These are phyloP conservation scores for Aspergillus melleus DNA, from an alignment of 2,329 filamentous ascomycete species.

Conservation along the genomic window DNA sequence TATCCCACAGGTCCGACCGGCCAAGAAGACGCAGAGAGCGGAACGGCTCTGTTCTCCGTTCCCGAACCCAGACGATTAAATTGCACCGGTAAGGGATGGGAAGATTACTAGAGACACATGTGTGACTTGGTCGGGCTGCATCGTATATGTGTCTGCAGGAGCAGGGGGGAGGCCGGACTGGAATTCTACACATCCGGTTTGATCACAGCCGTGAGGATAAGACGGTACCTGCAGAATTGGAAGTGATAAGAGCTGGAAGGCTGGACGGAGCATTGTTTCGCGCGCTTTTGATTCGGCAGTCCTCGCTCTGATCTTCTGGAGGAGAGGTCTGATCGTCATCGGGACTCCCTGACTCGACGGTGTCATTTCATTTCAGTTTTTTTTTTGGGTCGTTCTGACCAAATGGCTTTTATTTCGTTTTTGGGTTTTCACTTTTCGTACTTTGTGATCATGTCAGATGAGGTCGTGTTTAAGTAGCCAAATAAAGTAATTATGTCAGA, in stretches of 20 bases:
- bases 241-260: background rate
- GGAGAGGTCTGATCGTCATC: background rate
- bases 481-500: background rate
- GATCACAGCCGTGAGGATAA: background rate
- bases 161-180: constrained; percentile 4
- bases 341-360: background rate
- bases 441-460: background rate
- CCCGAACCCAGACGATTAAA: background rate
- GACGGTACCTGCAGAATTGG: constrained; percentile 12
- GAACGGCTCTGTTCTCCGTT: background rate
- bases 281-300: background rate
- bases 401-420: background rate
- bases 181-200: constrained; percentile 3
- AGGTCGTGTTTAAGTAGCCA: background rate
- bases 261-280: background rate
- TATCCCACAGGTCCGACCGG: constrained; percentile 5
- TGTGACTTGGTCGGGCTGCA: constrained; percentile 8
- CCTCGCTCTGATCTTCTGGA: background rate
- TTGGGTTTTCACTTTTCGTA: too few relatives aligned
- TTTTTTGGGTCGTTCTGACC: background rate
- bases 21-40: background rate
- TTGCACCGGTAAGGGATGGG: background rate
- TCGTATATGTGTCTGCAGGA: constrained; percentile 5
- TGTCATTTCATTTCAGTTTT: too few relatives aligned
- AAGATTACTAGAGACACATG: constrained; percentile 2